Evolutionary conservation across 257 asterid species (phyloP).

Genomic region (Handroanthus guayacan): DNA sequence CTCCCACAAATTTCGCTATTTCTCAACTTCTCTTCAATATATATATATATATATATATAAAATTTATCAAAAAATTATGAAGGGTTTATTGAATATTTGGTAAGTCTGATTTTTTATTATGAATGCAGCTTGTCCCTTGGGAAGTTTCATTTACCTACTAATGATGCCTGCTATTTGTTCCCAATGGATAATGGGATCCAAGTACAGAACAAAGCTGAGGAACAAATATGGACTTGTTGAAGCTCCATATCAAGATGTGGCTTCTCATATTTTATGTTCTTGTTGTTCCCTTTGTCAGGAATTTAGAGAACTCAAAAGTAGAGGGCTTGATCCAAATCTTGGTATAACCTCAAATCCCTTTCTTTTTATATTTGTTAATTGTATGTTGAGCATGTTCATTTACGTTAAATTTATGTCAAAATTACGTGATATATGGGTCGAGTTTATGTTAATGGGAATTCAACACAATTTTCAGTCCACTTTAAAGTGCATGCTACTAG

Average conservation of each 20-base stretch:
- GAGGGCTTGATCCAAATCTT: slow-evolving; percentile 54
- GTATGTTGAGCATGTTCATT: neutral
- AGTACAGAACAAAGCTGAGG: slow-evolving; percentile 53
- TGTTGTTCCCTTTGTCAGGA: slow-evolving; percentile 64
- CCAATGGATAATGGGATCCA: slow-evolving; percentile 54
- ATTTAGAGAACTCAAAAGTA: slow-evolving; percentile 53
- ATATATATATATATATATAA: too few relatives aligned
- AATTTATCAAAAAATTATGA: too few relatives aligned
- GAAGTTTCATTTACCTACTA: slow-evolving; percentile 45
- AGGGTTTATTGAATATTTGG: too few relatives aligned
- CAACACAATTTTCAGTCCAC: too few relatives aligned
- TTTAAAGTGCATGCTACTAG: too few relatives aligned
- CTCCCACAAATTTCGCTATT: neutral
- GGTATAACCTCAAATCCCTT: slow-evolving; percentile 34
- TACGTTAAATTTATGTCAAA: neutral
- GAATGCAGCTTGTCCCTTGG: slow-evolving; percentile 49
- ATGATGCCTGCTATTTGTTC: slow-evolving; percentile 53
- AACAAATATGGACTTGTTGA: slow-evolving; percentile 50
- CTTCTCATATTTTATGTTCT: slow-evolving; percentile 53
- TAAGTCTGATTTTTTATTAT: neutral
- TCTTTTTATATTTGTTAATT: neutral
- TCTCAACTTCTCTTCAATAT: neutral
- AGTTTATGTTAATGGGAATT: too few relatives aligned
- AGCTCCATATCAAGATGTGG: slow-evolving; percentile 55
- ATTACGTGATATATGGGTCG: too few relatives aligned